These are phyloP conservation scores for Saccharomycopsis microspora DNA, from an alignment of 805 yeast species.

Conservation along the genomic window DNA sequence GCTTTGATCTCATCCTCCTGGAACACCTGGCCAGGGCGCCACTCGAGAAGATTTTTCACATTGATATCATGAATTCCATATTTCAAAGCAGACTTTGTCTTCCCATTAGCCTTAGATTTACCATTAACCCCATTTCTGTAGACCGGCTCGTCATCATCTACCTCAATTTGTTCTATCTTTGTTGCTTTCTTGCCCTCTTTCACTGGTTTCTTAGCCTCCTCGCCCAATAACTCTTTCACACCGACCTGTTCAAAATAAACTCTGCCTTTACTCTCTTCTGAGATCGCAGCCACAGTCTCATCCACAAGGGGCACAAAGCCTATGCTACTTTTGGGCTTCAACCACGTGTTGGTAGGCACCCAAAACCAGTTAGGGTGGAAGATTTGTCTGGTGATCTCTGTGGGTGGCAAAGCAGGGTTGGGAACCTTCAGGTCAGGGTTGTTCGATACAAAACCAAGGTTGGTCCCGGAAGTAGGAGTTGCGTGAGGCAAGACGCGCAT, in stretches of 20 bases:
- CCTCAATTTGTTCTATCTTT: constrained; percentile 8
- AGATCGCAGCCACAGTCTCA: constrained; percentile 43
- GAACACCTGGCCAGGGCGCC: constrained; percentile 38
- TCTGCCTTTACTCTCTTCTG: constrained; percentile 37
- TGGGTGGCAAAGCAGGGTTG: constrained; percentile 37
- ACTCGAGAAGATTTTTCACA: constrained; percentile 32
- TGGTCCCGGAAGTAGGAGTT: constrained; percentile 25
- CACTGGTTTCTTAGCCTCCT: constrained; percentile 12
- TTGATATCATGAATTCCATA: constrained; percentile 19
- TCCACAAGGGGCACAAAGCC: constrained; percentile 61
- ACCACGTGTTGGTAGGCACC: constrained; percentile 56
- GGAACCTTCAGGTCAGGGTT: constrained; percentile 28
- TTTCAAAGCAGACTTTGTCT: constrained; percentile 11
- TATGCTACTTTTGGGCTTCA: constrained; percentile 34
- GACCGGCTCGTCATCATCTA: neutral
- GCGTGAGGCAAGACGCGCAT: constrained; percentile 55
- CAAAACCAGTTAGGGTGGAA: constrained; percentile 56
- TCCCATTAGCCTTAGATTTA: constrained; percentile 4
- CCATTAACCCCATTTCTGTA: neutral
- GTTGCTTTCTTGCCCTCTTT: constrained; percentile 1
- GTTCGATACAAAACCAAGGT: constrained; percentile 32
- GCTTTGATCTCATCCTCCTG: constrained; percentile 43
- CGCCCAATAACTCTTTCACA: constrained; percentile 20
- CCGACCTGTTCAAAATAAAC: constrained; percentile 47
- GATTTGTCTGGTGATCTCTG: constrained; percentile 41